Percentiles rank a stretch among this genome's conserved stretches.
phyloP scores from a whole-genome alignment of 2,329 filamentous ascomycete species.

The Atkinsonella texensis region DNA sequence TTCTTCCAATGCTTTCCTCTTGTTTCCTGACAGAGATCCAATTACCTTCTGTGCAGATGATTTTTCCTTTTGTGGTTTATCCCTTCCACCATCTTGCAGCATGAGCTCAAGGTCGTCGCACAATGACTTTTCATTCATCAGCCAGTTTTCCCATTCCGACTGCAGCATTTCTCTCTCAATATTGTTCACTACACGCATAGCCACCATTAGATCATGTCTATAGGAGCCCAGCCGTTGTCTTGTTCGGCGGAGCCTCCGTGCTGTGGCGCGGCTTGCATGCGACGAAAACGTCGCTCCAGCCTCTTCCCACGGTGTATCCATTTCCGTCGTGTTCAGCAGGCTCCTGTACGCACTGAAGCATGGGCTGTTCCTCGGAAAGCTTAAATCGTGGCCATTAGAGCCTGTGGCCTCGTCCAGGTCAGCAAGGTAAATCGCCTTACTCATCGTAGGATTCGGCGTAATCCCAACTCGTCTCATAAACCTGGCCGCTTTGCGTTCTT shows the following conservation, averaged over 20 bases:
- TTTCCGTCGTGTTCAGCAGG: conserved; percentile 44
- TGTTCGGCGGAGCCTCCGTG: conserved; percentile 61
- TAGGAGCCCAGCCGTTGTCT: conserved; percentile 73
- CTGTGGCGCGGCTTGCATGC: conserved; percentile 38
- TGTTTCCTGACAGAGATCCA: conserved; percentile 17
- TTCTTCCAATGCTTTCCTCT: conserved; percentile 26
- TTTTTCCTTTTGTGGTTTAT: conserved; percentile 10
- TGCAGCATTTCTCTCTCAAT: conserved; percentile 78
- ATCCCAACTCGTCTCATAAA: conserved; percentile 80
- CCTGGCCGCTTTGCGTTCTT: conserved; percentile 63
- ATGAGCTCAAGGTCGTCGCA: conserved; percentile 52
- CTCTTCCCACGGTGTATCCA: conserved; percentile 44
- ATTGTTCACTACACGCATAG: conserved; percentile 78
- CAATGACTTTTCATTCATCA: conserved; percentile 62
- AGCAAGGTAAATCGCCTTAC: conserved; percentile 68
- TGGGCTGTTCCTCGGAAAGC: conserved; percentile 36
- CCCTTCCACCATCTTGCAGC: conserved; percentile 22
- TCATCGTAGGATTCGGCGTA: conserved; percentile 67
- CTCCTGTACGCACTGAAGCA: conserved; percentile 50
- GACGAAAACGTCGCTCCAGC: conserved; percentile 36
- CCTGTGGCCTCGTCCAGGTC: conserved; percentile 60
- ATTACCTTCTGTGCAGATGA: conserved; percentile 20
- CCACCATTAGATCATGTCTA: conserved; percentile 81
- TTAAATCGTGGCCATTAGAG: conserved; percentile 17
- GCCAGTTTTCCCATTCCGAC: conserved; percentile 90